Percentiles rank a stretch among this genome's conserved stretches.
phyloP scores from a whole-genome alignment of 2,329 filamentous ascomycete genomes.

The Hypoxylon sp. region DNA sequence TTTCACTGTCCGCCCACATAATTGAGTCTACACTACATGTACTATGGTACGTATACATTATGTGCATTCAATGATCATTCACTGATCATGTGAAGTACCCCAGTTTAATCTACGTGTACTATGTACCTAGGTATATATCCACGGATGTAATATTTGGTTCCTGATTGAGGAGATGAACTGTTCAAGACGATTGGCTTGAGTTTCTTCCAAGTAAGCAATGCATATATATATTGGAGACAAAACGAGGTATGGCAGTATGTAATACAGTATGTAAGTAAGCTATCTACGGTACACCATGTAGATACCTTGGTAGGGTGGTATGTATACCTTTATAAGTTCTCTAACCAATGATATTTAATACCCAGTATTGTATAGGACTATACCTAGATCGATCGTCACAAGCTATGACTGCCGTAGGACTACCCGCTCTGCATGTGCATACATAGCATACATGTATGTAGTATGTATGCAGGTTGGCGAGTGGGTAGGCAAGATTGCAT shows the following conservation, averaged over 20 bases:
- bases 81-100: neutral
- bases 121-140: too few species aligned
- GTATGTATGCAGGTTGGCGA: conserved; percentile 7
- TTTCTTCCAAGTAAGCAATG: neutral
- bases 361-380: conserved; percentile 24
- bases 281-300: too few species aligned
- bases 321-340: neutral
- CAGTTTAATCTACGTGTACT: neutral
- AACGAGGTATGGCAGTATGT: neutral
- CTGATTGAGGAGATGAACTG: neutral
- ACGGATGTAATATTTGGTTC: too few species aligned
- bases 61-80: neutral
- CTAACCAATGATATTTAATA: conserved; percentile 3
- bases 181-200: neutral
- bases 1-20: conserved; percentile 1
- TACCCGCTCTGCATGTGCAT: conserved; percentile 44
- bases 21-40: neutral
- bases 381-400: conserved; percentile 31
- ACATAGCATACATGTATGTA: conserved; percentile 15
- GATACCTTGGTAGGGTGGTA: too few species aligned
- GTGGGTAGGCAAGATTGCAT: conserved; percentile 32
- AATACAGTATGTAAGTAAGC: neutral
- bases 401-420: conserved; percentile 29
- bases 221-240: neutral
- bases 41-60: neutral